Percentiles rank a stretch among this genome's conserved stretches.
phyloP scores from a whole-genome alignment of 1,284 basidiomycete genomes.

The Schizophyllum commune region DNA sequence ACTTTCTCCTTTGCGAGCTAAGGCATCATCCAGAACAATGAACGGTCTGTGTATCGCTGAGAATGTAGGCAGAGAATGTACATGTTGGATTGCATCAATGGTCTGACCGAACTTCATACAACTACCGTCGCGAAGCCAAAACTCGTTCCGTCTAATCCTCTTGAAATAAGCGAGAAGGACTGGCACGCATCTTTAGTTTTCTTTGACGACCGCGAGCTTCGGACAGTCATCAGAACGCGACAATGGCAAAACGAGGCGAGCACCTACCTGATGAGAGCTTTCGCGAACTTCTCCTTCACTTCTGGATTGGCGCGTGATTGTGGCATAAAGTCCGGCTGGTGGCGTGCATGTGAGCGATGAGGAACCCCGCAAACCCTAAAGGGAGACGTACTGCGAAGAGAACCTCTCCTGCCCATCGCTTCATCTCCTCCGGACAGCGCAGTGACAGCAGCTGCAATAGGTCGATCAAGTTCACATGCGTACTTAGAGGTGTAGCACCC shows the following conservation, averaged over 20 bases:
- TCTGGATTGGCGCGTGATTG: constrained; percentile 53
- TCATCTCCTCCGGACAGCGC: constrained; percentile 21
- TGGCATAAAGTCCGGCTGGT: constrained; percentile 53
- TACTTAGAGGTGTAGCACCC: constrained; percentile 73
- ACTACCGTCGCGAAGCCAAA: constrained; percentile 52
- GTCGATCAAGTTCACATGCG: constrained; percentile 79
- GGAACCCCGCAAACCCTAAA: not conserved
- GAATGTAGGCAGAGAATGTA: too few relatives aligned
- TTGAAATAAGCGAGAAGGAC: constrained; percentile 65
- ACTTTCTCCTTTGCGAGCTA: too few relatives aligned
- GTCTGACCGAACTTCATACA: not conserved
- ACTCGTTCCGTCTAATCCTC: constrained; percentile 68
- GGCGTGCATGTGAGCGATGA: not conserved
- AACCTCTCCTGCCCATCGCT: constrained; percentile 62
- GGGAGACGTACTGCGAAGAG: constrained; percentile 54
- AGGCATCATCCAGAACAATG: too few relatives aligned
- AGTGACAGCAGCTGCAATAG: constrained; percentile 60
- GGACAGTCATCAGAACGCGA: not conserved
- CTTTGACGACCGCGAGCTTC: constrained; percentile 56
- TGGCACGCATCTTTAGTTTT: constrained; percentile 66
- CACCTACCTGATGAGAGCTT: constrained; percentile 60
- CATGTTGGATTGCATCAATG: too few relatives aligned
- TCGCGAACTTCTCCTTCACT: constrained; percentile 73
- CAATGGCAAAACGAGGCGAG: not conserved
- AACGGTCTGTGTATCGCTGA: too few relatives aligned